Evolutionary conservation across 1,284 basidiomycete genomes (phyloP), one percentile per base, ranked within the genome.

Genomic region (Tetrapyrgos nigripes): DNA sequence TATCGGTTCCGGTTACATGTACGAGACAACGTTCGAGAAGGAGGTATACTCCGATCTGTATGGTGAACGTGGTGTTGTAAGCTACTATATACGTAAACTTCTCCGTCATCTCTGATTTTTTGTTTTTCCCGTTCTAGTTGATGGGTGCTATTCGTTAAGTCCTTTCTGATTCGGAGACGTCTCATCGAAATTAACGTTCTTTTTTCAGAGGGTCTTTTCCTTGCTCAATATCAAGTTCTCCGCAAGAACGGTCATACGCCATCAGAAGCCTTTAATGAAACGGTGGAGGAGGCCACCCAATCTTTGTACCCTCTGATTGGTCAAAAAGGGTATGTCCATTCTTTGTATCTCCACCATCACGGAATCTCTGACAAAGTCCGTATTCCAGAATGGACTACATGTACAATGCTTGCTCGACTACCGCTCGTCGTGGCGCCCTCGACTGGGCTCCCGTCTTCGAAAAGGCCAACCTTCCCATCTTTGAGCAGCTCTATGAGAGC

Each of bases 401-500:
- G 97, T 98, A 91, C 86, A 91, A 92, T 72, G 96, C 96, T 49
- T 99, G 97, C 85, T 99, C 97, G 40, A 99, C 97, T 66, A 99
- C 97, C 54, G 97, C 97, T 58, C 96, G 97, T 69, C 96, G 97
- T 65, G 97, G 97, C 73, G 96, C 96, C 48, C 91, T 97, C 58
- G 97, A 99, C 85, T 99, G 97, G 97, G 96, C 97, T n/a, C 96
- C 96, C 67, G 83, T 94, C 76, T 98, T 98, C 77, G 93, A 98
- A 79, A 89, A 93, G 79, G 88, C 95, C 64, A 97, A 96, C 83
- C 73, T 89, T 58, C 96, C 97, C 64, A 84, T 99, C 68, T 98
- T 99, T 75, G 94, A 98, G 81, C 76, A 86, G 70, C 89, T 99
- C 45, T 99, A 99, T 83, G 84, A 94, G 83, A 93, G 92, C 73